These are phyloP conservation scores for Bromus sterilis DNA, from an alignment of 176 grass and related monocot species.

Conservation along the genomic window DNA sequence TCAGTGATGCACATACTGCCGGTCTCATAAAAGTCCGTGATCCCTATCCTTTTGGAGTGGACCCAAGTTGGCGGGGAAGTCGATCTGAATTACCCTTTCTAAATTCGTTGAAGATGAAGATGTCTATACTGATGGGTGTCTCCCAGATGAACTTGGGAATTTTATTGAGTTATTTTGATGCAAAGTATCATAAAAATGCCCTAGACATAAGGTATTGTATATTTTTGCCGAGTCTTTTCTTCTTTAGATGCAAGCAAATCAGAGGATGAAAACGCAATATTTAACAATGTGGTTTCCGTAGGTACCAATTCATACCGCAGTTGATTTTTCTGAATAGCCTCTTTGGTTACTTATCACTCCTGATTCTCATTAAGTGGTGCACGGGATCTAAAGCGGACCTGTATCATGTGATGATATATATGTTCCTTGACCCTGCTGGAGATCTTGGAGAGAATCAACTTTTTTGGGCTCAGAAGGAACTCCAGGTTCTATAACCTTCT, in stretches of 20 bases:
- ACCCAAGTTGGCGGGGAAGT: conserved; percentile 96
- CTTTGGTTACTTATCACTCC: conserved; percentile 92
- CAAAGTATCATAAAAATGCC: conserved; percentile 82
- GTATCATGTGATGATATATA: conserved; percentile 99
- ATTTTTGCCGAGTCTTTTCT: conserved; percentile 17
- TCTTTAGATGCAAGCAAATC: not conserved
- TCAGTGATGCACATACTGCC: conserved; percentile 70
- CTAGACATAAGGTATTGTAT: conserved; percentile 79
- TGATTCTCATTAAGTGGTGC: conserved; percentile 98
- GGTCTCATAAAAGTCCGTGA: conserved; percentile 87
- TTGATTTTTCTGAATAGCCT: conserved; percentile 98
- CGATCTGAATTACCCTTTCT: conserved; percentile 96
- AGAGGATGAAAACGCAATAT: not conserved
- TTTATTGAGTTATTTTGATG: conserved; percentile 94
- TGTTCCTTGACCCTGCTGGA: conserved; percentile 89
- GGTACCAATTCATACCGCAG: conserved; percentile 97
- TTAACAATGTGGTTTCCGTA: conserved; percentile 35
- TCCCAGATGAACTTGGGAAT: conserved; percentile 96
- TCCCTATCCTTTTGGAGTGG: conserved; percentile 97
- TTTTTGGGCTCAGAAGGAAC: conserved; percentile 90
- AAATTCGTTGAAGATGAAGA: conserved; percentile 99
- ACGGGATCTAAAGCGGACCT: conserved; percentile 91
- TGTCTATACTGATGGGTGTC: conserved; percentile 96
- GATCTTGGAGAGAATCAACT: conserved; percentile 98
- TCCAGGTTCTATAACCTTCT: conserved; percentile 68